A percentile compares a stretch with the other conserved stretches of the same genome.
phyloP scores from a whole-genome alignment of 1,284 basidiomycete genomes.

The Phlebopus sp. region DNA sequence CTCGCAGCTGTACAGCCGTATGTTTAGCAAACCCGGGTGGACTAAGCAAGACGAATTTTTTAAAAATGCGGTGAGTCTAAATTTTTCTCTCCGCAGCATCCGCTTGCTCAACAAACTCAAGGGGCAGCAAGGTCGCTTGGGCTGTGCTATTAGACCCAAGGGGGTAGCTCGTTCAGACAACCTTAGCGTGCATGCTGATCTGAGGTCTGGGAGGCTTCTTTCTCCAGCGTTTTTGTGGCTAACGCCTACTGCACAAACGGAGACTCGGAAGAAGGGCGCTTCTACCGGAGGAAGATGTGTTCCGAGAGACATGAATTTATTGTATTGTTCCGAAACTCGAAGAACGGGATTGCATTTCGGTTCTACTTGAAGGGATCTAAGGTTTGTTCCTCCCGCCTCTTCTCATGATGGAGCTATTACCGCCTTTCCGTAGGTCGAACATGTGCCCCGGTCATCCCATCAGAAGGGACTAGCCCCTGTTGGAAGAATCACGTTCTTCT shows the following conservation, averaged over 20 bases:
- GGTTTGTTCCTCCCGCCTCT: slow-evolving; percentile 26
- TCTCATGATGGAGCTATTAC: slow-evolving; percentile 37
- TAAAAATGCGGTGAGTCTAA: slow-evolving; percentile 16
- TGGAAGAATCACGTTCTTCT: slow-evolving; percentile 37
- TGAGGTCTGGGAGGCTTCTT: slow-evolving; percentile 10
- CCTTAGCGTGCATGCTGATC: too few relatives aligned
- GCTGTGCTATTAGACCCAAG: too few relatives aligned
- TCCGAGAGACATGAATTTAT: slow-evolving; percentile 4
- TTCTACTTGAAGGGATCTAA: slow-evolving; percentile 19
- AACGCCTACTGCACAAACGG: slow-evolving; percentile 31
- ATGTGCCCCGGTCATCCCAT: slow-evolving; percentile 38
- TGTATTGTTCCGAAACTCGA: slow-evolving; percentile 14
- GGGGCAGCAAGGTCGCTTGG: slow-evolving; percentile 1
- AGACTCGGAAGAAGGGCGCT: slow-evolving; percentile 35
- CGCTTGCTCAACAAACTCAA: slow-evolving; percentile 6
- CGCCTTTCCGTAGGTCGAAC: slow-evolving; percentile 35
- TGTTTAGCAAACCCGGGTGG: background rate
- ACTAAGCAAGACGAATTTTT: too few relatives aligned
- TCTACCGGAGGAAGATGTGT: slow-evolving; percentile 20
- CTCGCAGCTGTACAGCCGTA: slow-evolving; percentile 13
- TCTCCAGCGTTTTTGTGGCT: slow-evolving; percentile 8
- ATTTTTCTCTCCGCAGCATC: slow-evolving; percentile 16
- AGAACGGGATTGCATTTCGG: slow-evolving; percentile 13
- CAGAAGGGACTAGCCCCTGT: slow-evolving; percentile 39
- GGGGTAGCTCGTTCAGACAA: too few relatives aligned